Percentiles rank a stretch among this genome's conserved stretches.
phyloP scores from a whole-genome alignment of 495 filamentous ascomycete species.

The Trichoderma asperelloides region DNA sequence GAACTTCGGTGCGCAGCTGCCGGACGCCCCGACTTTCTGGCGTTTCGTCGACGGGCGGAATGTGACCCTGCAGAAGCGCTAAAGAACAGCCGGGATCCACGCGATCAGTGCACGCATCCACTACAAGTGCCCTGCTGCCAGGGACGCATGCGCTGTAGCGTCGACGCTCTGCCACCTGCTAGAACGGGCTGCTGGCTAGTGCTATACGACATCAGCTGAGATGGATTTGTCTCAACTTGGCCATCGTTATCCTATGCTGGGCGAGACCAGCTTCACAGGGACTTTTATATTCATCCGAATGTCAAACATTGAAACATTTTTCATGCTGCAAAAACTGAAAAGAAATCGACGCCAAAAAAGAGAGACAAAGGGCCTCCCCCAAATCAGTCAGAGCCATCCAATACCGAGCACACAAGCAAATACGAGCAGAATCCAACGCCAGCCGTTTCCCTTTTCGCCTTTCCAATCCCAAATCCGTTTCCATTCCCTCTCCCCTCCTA shows the following conservation, averaged over 20 bases:
- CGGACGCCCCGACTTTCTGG: background rate
- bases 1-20: background rate
- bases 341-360: background rate
- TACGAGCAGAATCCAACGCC: background rate
- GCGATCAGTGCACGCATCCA: conserved; percentile 1
- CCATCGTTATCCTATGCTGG: background rate
- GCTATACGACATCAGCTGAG: background rate
- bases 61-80: background rate
- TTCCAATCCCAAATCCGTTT: background rate
- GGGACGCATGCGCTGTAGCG: background rate
- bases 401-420: background rate
- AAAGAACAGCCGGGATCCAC: background rate
- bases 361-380: background rate
- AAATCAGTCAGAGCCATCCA: background rate
- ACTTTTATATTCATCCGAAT: background rate
- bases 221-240: background rate
- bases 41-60: background rate
- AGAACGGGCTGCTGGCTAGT: background rate
- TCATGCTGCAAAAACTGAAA: background rate
- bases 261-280: background rate
- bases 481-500: background rate
- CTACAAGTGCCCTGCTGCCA: background rate
- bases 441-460: background rate
- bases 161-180: background rate
- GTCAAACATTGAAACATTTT: background rate